These are phyloP conservation scores for Botryobasidium botryosum DNA, from an alignment of 768 basidiomycete species.

Conservation along the genomic window DNA sequence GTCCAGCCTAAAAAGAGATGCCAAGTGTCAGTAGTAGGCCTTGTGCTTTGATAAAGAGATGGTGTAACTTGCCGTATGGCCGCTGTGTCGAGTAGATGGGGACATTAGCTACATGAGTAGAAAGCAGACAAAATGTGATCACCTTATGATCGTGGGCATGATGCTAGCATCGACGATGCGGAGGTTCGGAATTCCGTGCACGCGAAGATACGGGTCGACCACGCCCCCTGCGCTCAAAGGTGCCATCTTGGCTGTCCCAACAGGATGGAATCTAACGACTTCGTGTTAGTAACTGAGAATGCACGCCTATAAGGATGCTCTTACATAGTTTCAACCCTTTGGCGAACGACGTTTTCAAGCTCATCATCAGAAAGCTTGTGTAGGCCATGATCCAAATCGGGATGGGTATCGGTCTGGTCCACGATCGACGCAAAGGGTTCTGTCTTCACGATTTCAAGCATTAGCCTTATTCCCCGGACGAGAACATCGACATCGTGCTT, in stretches of 20 bases:
- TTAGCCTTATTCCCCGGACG: slow-evolving; percentile 2
- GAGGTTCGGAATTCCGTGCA: slow-evolving; percentile 27
- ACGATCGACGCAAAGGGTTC: slow-evolving; percentile 1
- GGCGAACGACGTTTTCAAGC: slow-evolving; percentile 21
- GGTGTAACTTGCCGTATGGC: not conserved
- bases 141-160: slow-evolving; percentile 28
- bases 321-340: slow-evolving; percentile 26
- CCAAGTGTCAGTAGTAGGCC: not conserved
- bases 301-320: slow-evolving; percentile 20
- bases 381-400: slow-evolving; percentile 28
- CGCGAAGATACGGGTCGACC: slow-evolving; percentile 26
- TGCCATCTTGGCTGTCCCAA: slow-evolving; percentile 25
- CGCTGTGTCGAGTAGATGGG: no score
- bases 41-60: not conserved
- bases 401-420: slow-evolving; percentile 19
- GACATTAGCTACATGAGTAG: no score
- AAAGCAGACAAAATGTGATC: no score
- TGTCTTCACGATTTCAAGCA: not conserved
- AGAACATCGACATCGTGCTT: slow-evolving; percentile 2
- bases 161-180: slow-evolving; percentile 33
- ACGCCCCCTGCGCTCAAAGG: slow-evolving; percentile 24
- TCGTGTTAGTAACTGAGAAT: not conserved
- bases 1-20: not conserved
- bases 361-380: slow-evolving; percentile 20
- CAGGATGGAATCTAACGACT: slow-evolving; percentile 19